These are phyloP conservation scores for Lentinula novae-zelandiae DNA, from an alignment of 1,284 basidiomycete genomes.

Conservation along the genomic window DNA sequence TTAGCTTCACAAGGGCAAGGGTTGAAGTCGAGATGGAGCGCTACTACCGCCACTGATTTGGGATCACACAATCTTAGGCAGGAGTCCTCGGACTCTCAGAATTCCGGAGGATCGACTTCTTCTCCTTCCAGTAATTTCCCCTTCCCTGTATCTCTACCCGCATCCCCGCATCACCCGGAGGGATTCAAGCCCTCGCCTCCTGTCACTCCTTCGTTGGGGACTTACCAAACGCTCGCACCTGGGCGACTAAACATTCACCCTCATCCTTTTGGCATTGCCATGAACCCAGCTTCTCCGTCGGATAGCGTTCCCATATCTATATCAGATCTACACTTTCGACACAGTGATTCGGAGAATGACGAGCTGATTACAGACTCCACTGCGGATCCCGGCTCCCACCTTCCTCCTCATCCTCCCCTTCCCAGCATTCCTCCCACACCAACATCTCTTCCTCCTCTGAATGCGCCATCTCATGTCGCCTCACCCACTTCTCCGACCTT, in stretches of 20 bases:
- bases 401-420: conserved; percentile 50
- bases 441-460: conserved; percentile 36
- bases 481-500: background rate
- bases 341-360: conserved; percentile 44
- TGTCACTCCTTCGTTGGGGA: conserved; percentile 15
- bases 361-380: conserved; percentile 31
- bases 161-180: conserved; percentile 33
- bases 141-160: conserved; percentile 39
- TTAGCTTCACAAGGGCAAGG: conserved; percentile 7
- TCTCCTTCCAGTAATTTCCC: conserved; percentile 30
- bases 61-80: conserved; percentile 20
- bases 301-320: conserved; percentile 68
- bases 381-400: conserved; percentile 31
- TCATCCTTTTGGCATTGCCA: conserved; percentile 9
- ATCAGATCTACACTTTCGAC: conserved; percentile 61
- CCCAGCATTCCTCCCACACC: conserved; percentile 26
- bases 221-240: background rate
- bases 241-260: background rate
- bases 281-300: conserved; percentile 45
- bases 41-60: conserved; percentile 23
- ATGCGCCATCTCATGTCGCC: conserved; percentile 35
- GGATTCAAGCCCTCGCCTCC: conserved; percentile 17
- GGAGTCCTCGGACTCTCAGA: conserved; percentile 19
- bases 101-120: conserved; percentile 22
- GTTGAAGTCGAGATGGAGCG: conserved; percentile 33